phyloP scores from a whole-genome alignment of 2,329 filamentous ascomycete species.

The Trichoderma sp. region DNA sequence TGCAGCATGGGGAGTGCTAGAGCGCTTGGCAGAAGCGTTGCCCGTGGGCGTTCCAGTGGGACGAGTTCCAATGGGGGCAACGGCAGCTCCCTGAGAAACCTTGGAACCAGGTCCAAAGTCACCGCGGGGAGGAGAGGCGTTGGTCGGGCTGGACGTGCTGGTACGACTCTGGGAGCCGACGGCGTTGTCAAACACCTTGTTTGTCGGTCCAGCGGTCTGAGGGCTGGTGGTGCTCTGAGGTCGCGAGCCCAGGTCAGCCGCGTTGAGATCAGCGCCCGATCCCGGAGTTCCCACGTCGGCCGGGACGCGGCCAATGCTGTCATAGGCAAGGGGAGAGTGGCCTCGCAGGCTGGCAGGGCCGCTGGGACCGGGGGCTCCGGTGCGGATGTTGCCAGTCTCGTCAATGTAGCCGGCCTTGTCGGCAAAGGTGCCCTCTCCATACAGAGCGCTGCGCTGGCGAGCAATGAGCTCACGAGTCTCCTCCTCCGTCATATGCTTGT shows the following conservation, averaged over 20 bases:
- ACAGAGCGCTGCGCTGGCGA: constrained; percentile 91
- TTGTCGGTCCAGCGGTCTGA: constrained; percentile 57
- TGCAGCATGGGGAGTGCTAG: constrained; percentile 90
- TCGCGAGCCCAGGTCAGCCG: constrained; percentile 59
- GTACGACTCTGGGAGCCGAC: constrained; percentile 67
- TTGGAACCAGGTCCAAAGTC: constrained; percentile 57
- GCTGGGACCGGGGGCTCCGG: constrained; percentile 66
- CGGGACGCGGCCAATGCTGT: constrained; percentile 52
- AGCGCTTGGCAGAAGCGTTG: constrained; percentile 66
- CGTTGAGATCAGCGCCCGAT: constrained; percentile 43
- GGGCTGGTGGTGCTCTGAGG: constrained; percentile 86
- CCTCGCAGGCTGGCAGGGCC: constrained; percentile 68
- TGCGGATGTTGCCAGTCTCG: constrained; percentile 63
- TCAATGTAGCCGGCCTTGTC: constrained; percentile 68
- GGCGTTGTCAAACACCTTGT: constrained; percentile 63
- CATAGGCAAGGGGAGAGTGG: constrained; percentile 78
- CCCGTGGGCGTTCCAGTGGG: constrained; percentile 62
- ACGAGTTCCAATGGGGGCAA: constrained; percentile 92
- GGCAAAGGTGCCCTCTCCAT: constrained; percentile 74
- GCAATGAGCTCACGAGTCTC: constrained; percentile 95
- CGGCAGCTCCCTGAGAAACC: constrained; percentile 60
- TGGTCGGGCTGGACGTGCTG: constrained; percentile 79
- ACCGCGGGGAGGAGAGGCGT: constrained; percentile 71
- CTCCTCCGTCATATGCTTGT: constrained; percentile 92
- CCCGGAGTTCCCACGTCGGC: constrained; percentile 43